Percentiles rank a stretch among this genome's conserved stretches.
These are phyloP conservation scores for Penicillium decumbens DNA, from an alignment of 2,329 filamentous ascomycete species.

Conservation along the genomic window DNA sequence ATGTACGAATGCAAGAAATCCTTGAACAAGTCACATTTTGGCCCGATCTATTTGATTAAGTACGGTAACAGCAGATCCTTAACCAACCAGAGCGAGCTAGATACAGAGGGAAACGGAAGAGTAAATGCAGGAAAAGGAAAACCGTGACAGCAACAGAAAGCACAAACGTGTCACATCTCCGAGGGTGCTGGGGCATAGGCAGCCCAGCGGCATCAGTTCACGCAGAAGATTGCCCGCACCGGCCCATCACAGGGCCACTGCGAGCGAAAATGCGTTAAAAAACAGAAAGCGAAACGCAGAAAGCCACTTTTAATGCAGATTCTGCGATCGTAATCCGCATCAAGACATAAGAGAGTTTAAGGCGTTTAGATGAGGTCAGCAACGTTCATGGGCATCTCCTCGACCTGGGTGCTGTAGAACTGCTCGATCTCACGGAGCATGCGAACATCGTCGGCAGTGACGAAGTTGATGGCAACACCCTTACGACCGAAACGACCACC, in stretches of 20 bases:
- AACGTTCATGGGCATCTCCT: conserved; percentile 98
- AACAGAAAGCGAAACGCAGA: conserved; percentile 26
- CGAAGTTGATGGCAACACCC: conserved; percentile 99
- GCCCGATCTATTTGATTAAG: conserved; percentile 36
- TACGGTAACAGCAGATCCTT: conserved; percentile 32
- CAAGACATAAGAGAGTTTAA: conserved; percentile 30
- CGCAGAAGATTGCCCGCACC: neutral
- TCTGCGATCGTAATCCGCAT: conserved; percentile 39
- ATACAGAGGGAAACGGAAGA: conserved; percentile 31
- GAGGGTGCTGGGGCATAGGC: conserved; percentile 33
- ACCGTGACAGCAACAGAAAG: conserved; percentile 36
- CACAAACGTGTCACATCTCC: conserved; percentile 38
- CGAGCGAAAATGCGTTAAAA: conserved; percentile 29
- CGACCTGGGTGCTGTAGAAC: conserved; percentile 94
- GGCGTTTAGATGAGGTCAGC: conserved; percentile 50
- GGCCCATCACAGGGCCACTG: conserved; percentile 15
- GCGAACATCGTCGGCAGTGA: conserved; percentile 94
- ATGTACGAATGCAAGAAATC: conserved; percentile 14
- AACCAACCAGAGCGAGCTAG: conserved; percentile 37
- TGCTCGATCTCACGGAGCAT: conserved; percentile 96
- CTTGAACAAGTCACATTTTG: conserved; percentile 38
- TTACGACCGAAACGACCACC: conserved; percentile 95
- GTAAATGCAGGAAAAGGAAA: conserved; percentile 31
- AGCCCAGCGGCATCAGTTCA: neutral
- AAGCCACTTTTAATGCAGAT: conserved; percentile 41